These are phyloP conservation scores for Eragrostis tef DNA, from an alignment of 202 grass and related monocot genomes.

Conservation along the genomic window DNA sequence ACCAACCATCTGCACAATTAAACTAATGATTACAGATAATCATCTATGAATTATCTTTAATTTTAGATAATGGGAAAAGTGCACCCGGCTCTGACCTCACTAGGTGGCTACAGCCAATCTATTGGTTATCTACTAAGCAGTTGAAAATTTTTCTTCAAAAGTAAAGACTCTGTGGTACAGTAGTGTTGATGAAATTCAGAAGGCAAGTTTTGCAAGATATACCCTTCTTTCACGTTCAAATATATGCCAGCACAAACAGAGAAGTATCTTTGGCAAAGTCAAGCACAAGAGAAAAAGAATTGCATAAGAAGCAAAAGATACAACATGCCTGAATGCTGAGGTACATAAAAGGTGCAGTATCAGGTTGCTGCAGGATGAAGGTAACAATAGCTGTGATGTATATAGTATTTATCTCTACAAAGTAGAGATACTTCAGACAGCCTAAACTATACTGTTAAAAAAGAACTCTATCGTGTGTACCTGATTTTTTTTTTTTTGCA, in stretches of 20 bases:
- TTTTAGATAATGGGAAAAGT: too few species aligned
- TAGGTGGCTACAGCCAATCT: too few species aligned
- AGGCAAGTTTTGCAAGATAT: slow-evolving; percentile 35
- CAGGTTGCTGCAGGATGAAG: slow-evolving; percentile 32
- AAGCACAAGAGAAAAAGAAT: slow-evolving; percentile 30
- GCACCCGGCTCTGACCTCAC: too few species aligned
- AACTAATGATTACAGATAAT: slow-evolving; percentile 35
- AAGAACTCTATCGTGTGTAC: slow-evolving; percentile 31
- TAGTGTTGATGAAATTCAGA: slow-evolving; percentile 30
- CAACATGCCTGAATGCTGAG: slow-evolving; percentile 8
- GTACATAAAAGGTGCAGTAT: slow-evolving; percentile 27
- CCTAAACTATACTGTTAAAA: slow-evolving; percentile 5
- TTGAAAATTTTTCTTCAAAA: slow-evolving; percentile 32
- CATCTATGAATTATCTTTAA: neutral
- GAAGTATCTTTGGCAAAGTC: slow-evolving; percentile 22
- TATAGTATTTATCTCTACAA: slow-evolving; percentile 16
- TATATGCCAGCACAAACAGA: slow-evolving; percentile 14
- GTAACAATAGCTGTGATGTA: slow-evolving; percentile 21
- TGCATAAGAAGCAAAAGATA: slow-evolving; percentile 20
- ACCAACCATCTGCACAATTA: slow-evolving; percentile 79
- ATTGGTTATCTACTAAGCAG: neutral
- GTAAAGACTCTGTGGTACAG: slow-evolving; percentile 2
- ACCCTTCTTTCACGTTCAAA: slow-evolving; percentile 10
- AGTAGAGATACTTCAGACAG: slow-evolving; percentile 11
- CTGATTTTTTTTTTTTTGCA: neutral